phyloP scores from a whole-genome alignment of 495 filamentous ascomycete genomes.

The Penicillium verhagenii region DNA sequence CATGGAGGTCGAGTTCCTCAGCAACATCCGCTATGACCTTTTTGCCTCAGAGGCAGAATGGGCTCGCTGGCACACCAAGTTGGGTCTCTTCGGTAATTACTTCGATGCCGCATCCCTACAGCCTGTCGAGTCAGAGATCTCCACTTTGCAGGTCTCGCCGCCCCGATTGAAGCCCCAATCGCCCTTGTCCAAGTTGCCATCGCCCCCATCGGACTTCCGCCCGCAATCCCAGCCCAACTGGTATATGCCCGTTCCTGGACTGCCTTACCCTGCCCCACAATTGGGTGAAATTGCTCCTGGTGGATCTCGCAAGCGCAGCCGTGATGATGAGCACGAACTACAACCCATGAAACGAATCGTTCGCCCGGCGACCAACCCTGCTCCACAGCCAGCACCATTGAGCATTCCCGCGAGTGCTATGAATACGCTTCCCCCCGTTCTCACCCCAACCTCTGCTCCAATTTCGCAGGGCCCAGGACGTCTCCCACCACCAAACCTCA shows the following conservation, averaged over 20 bases:
- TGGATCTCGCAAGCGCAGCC: constrained; percentile 67
- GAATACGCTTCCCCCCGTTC: constrained; percentile 35
- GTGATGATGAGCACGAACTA: constrained; percentile 62
- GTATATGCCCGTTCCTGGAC: constrained; percentile 27
- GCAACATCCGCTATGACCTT: constrained; percentile 95
- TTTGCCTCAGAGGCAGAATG: constrained; percentile 81
- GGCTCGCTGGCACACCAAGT: constrained; percentile 78
- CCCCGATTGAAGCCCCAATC: constrained; percentile 32
- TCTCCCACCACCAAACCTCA: constrained; percentile 58
- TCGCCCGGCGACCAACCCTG: constrained; percentile 27
- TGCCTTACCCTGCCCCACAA: constrained; percentile 28
- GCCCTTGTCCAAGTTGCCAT: constrained; percentile 50
- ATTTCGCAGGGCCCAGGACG: constrained; percentile 39
- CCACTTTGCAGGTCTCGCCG: constrained; percentile 36
- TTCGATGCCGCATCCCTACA: constrained; percentile 62
- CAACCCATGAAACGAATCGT: constrained; percentile 65
- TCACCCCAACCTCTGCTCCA: constrained; percentile 37
- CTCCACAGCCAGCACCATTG: constrained; percentile 22
- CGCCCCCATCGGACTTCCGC: constrained; percentile 46
- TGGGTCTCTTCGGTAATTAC: constrained; percentile 76
- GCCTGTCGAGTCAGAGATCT: constrained; percentile 28
- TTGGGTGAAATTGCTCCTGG: constrained; percentile 28
- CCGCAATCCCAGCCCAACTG: constrained; percentile 31
- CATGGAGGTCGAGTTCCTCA: constrained; percentile 99
- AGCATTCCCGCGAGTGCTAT: constrained; percentile 31